These are phyloP conservation scores for Kokia cookei DNA, from an alignment of 441 rosid species.

Conservation along the genomic window DNA sequence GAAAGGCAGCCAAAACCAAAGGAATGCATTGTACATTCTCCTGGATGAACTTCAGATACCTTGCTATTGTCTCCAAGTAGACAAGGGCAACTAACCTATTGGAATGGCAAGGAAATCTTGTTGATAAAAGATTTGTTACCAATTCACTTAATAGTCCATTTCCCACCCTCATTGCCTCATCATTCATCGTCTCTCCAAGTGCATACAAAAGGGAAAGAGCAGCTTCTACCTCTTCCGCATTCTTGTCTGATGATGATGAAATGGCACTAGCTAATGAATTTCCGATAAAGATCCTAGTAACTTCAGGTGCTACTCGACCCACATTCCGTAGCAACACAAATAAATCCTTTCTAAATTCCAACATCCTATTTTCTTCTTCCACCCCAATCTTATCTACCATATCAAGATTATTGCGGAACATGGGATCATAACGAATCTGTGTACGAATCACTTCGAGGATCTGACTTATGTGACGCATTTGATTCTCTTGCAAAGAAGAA, in stretches of 20 bases:
- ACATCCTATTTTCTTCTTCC: conserved; percentile 91
- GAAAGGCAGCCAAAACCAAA: conserved; percentile 70
- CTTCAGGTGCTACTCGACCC: conserved; percentile 84
- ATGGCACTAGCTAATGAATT: conserved; percentile 65
- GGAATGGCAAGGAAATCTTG: conserved; percentile 77
- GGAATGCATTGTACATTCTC: conserved; percentile 66
- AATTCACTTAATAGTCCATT: conserved; percentile 63
- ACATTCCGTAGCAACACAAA: conserved; percentile 77
- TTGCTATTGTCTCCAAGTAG: conserved; percentile 71
- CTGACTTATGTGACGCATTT: conserved; percentile 55
- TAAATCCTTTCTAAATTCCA: conserved; percentile 77
- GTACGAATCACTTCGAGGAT: conserved; percentile 75
- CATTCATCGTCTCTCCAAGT: conserved; percentile 76
- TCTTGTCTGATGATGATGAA: conserved; percentile 53
- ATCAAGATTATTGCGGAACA: conserved; percentile 61
- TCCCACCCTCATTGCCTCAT: conserved; percentile 66
- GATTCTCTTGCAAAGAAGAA: conserved; percentile 65
- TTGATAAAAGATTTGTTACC: conserved; percentile 68
- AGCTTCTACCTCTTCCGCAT: conserved; percentile 93
- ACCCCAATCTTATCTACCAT: conserved; percentile 73
- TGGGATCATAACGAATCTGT: conserved; percentile 73
- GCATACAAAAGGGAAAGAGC: conserved; percentile 90
- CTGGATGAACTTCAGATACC: conserved; percentile 81
- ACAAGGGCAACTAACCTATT: conserved; percentile 82
- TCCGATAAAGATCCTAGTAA: conserved; percentile 65